Evolutionary conservation across 1,284 basidiomycete species (phyloP).

Genomic region (Ceratobasidium theobromae): DNA sequence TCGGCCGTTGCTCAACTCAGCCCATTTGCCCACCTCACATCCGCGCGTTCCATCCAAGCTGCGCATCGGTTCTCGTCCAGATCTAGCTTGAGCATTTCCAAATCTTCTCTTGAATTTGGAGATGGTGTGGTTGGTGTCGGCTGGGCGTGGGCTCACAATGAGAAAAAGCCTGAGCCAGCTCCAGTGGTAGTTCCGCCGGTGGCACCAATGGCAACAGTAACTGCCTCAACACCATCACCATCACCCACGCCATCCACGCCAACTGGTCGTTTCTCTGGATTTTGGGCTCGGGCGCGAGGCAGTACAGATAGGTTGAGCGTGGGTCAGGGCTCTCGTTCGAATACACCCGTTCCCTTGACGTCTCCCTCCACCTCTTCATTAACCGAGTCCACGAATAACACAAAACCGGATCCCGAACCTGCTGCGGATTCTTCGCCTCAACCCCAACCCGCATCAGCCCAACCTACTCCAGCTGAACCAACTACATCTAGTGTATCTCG

Average conservation of each 20-base stretch:
- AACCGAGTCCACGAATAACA: slow-evolving; percentile 3
- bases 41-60: slow-evolving; percentile 24
- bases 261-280: slow-evolving; percentile 20
- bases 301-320: slow-evolving; percentile 6
- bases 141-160: slow-evolving; percentile 28
- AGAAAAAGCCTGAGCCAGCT: slow-evolving; percentile 9
- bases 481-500: slow-evolving; percentile 13
- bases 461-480: neutral
- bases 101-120: slow-evolving; percentile 22
- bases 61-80: slow-evolving; percentile 14
- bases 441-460: neutral
- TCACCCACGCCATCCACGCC: neutral
- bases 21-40: slow-evolving; percentile 25
- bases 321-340: slow-evolving; percentile 14
- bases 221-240: slow-evolving; percentile 1
- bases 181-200: neutral
- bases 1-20: slow-evolving; percentile 21
- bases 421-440: slow-evolving; percentile 6
- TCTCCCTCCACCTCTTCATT: slow-evolving; percentile 29
- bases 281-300: slow-evolving; percentile 22
- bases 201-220: neutral
- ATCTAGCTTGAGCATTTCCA: slow-evolving; percentile 5
- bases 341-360: slow-evolving; percentile 24
- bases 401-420: slow-evolving; percentile 1
- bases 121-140: slow-evolving; percentile 21